Evolutionary conservation across 306 rosid species (phyloP).

Genomic region (Acacia crassicarpa): DNA sequence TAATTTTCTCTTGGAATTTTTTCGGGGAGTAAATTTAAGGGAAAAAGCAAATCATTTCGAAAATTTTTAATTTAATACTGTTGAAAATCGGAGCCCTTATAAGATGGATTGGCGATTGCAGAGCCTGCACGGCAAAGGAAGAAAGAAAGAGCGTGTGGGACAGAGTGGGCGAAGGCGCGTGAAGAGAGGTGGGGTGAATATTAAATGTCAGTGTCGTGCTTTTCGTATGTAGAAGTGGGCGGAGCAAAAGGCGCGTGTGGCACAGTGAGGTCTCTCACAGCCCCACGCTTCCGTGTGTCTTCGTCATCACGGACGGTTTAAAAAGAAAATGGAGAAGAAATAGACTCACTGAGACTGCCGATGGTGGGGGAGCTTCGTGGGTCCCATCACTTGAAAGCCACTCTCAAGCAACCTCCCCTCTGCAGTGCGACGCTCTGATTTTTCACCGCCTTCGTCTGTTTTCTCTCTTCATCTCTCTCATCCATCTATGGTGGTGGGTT

Average conservation of each 20-base stretch:
- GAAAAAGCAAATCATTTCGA: too few species aligned
- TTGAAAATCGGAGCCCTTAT: neutral
- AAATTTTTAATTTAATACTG: too few species aligned
- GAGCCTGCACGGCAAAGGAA: neutral
- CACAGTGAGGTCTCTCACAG: neutral
- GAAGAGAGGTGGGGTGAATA: neutral
- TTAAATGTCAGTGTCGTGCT: neutral
- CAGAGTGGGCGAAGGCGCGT: neutral
- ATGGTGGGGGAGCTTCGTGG: conserved; percentile 20
- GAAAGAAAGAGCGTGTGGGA: neutral
- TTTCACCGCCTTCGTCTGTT: conserved; percentile 36
- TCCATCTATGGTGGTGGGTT: conserved; percentile 40
- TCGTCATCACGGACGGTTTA: conserved; percentile 26
- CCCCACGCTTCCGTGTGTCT: conserved; percentile 29
- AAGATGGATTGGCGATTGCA: neutral
- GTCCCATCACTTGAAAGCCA: conserved; percentile 22
- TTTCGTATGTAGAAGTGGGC: neutral
- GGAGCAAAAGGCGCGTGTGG: conserved; percentile 32
- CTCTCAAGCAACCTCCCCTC: neutral
- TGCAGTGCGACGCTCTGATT: neutral
- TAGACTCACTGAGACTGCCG: conserved; percentile 1
- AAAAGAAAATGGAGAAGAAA: neutral
- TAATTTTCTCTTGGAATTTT: too few species aligned
- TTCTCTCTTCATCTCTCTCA: conserved; percentile 15
- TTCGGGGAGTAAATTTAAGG: too few species aligned